These are phyloP conservation scores for Hortiboletus flavorubellus DNA, from an alignment of 768 basidiomycete species.

Conservation along the genomic window DNA sequence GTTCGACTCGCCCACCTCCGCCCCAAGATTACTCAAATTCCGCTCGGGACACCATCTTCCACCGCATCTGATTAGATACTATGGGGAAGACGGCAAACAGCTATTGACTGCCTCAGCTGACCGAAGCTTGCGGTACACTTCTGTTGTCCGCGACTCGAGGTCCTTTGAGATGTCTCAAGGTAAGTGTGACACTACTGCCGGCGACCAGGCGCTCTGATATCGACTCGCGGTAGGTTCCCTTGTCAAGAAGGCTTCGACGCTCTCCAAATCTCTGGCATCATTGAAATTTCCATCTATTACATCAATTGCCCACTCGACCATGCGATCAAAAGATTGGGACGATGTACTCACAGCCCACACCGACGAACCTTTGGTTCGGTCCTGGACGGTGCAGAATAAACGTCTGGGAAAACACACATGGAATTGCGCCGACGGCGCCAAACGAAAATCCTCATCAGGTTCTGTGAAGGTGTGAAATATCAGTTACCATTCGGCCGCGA, in stretches of 20 bases:
- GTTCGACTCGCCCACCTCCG: conserved; percentile 84
- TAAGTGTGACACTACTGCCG: conserved; percentile 23
- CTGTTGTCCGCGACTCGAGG: conserved; percentile 91
- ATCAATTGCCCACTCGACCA: conserved; percentile 71
- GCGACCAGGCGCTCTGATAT: conserved; percentile 1
- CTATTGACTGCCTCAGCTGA: conserved; percentile 87
- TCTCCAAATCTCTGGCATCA: conserved; percentile 75
- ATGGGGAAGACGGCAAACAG: conserved; percentile 96
- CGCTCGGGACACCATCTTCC: conserved; percentile 91
- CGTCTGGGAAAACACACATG: conserved; percentile 74
- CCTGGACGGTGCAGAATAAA: conserved; percentile 87
- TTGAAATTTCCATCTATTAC: conserved; percentile 84
- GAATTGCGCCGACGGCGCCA: conserved; percentile 48
- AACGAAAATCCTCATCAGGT: conserved; percentile 51
- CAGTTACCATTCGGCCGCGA: too few relatives aligned
- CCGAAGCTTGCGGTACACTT: conserved; percentile 84
- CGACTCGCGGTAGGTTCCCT: conserved; percentile 62
- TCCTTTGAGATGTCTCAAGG: conserved; percentile 96
- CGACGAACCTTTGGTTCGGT: conserved; percentile 77
- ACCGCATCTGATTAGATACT: conserved; percentile 89
- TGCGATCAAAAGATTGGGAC: conserved; percentile 94
- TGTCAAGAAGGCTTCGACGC: conserved; percentile 69
- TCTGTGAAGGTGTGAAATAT: conserved; percentile 60
- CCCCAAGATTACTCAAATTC: conserved; percentile 87
- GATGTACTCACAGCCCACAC: conserved; percentile 90